Percentiles rank a stretch among this genome's conserved stretches.
phyloP scores from a whole-genome alignment of 2,329 filamentous ascomycete genomes.

The Calonectria naviculata region DNA sequence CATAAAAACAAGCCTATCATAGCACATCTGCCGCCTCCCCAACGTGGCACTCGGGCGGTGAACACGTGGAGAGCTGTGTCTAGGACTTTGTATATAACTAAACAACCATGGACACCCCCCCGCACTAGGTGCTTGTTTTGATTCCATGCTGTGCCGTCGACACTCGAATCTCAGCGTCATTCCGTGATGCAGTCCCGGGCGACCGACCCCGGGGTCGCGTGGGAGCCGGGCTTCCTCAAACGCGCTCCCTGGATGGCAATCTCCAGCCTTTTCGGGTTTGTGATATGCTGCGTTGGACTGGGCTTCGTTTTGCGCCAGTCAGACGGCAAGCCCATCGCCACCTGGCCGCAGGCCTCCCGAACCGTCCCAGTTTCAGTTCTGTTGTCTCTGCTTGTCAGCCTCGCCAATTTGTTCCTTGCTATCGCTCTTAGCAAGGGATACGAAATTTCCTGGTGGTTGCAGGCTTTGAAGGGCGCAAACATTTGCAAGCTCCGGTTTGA shows the following conservation, averaged over 20 bases:
- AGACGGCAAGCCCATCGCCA: not conserved
- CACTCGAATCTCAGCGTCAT: not conserved
- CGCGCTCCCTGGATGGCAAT: not conserved
- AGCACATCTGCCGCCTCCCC: not conserved
- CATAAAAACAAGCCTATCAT: not conserved
- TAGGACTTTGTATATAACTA: not conserved
- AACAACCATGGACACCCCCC: not conserved
- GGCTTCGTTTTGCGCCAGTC: slow-evolving; percentile 2
- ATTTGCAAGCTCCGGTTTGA: slow-evolving; percentile 4
- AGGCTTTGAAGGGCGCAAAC: slow-evolving; percentile 3
- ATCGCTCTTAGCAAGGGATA: not conserved
- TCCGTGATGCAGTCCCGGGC: not conserved
- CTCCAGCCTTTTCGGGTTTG: not conserved
- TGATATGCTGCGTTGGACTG: not conserved
- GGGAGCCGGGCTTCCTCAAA: slow-evolving; percentile 4
- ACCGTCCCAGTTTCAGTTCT: not conserved
- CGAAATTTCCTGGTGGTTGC: slow-evolving; percentile 8
- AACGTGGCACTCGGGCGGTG: not conserved
- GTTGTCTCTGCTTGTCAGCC: not conserved
- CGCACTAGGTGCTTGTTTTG: not conserved
- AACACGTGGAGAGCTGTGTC: not conserved
- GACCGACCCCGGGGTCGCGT: not conserved
- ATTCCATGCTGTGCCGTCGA: not conserved
- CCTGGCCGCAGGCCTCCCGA: not conserved
- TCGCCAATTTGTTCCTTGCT: not conserved